Percentiles rank a stretch among this genome's conserved stretches.
These are phyloP conservation scores for Globisporangium acanthophoron DNA, from an alignment of 352 stramenopile species.

Conservation along the genomic window DNA sequence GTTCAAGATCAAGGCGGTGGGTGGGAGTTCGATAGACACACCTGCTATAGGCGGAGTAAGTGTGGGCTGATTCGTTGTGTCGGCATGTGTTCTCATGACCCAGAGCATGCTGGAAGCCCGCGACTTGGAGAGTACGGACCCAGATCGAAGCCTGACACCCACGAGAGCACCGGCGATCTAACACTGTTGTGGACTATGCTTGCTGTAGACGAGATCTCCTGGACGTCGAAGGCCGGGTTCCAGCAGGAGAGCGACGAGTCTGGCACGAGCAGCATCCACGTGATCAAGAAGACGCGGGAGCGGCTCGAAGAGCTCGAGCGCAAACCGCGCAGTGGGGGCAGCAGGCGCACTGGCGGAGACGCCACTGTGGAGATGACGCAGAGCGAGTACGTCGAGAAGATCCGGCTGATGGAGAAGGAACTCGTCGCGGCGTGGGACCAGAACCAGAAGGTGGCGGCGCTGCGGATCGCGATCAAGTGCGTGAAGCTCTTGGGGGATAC, in stretches of 20 bases:
- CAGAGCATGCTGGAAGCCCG: constrained; percentile 71
- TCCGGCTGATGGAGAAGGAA: constrained; percentile 73
- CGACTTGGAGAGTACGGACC: constrained; percentile 45
- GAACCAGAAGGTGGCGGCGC: constrained; percentile 83
- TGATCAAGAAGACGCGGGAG: constrained; percentile 65
- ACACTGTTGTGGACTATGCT: not conserved
- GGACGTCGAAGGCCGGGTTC: constrained; percentile 30
- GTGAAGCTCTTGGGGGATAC: constrained; percentile 86
- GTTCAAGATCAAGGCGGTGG: constrained; percentile 72
- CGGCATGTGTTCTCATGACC: not conserved
- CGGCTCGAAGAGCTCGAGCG: constrained; percentile 62
- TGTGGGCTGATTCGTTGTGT: not conserved
- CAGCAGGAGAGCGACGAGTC: constrained; percentile 24
- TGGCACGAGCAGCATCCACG: constrained; percentile 21
- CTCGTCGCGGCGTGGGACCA: constrained; percentile 69
- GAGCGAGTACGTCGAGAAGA: constrained; percentile 72
- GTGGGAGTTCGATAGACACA: not conserved
- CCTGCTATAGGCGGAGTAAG: not conserved
- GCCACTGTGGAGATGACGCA: constrained; percentile 73
- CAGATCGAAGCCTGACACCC: not conserved
- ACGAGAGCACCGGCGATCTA: no score
- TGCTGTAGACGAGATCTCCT: constrained; percentile 34
- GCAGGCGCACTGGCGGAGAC: constrained; percentile 11
- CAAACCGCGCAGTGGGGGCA: constrained; percentile 3
- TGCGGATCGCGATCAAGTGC: constrained; percentile 90